phyloP scores from a whole-genome alignment of 1,139 yeast genomes.

The Candida glucosophila region DNA sequence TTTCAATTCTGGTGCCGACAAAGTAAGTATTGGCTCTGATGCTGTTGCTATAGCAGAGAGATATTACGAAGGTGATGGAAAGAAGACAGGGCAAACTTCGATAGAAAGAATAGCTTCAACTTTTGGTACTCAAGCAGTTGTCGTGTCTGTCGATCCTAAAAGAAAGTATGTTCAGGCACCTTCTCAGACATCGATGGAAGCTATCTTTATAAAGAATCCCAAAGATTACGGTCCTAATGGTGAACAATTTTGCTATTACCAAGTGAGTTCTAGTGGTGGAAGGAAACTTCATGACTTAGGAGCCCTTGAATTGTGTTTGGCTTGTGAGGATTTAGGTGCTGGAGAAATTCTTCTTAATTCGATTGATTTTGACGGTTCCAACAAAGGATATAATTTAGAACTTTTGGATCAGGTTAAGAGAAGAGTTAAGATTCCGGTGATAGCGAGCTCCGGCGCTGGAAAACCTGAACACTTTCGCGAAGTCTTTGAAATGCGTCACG shows the following conservation, averaged over 20 bases:
- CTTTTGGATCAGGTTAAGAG: slow-evolving; percentile 67
- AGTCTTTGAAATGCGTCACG: slow-evolving; percentile 66
- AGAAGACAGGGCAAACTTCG: slow-evolving; percentile 68
- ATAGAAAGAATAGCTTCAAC: slow-evolving; percentile 87
- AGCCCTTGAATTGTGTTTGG: slow-evolving; percentile 78
- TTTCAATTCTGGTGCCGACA: slow-evolving; percentile 94
- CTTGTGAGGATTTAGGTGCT: slow-evolving; percentile 92
- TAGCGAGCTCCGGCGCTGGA: slow-evolving; percentile 97
- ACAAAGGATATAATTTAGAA: slow-evolving; percentile 86
- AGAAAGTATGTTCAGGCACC: slow-evolving; percentile 66
- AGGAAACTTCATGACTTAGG: slow-evolving; percentile 85
- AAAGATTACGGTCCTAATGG: slow-evolving; percentile 71
- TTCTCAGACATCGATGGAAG: slow-evolving; percentile 46
- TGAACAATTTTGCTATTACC: slow-evolving; percentile 83
- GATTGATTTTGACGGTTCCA: slow-evolving; percentile 93
- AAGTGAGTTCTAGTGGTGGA: slow-evolving; percentile 94
- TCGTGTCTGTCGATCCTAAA: slow-evolving; percentile 93
- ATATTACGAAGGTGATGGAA: slow-evolving; percentile 50
- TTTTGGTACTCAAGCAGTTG: slow-evolving; percentile 95
- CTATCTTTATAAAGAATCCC: slow-evolving; percentile 37
- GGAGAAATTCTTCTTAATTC: slow-evolving; percentile 90
- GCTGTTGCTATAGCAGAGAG: slow-evolving; percentile 87
- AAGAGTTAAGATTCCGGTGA: slow-evolving; percentile 80
- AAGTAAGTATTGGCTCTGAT: slow-evolving; percentile 95
- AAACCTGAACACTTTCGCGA: slow-evolving; percentile 81